A percentile compares a stretch with the other conserved stretches of the same genome.
phyloP scores from a whole-genome alignment of 2,329 filamentous ascomycete genomes.

The Aspergillus neotritici region DNA sequence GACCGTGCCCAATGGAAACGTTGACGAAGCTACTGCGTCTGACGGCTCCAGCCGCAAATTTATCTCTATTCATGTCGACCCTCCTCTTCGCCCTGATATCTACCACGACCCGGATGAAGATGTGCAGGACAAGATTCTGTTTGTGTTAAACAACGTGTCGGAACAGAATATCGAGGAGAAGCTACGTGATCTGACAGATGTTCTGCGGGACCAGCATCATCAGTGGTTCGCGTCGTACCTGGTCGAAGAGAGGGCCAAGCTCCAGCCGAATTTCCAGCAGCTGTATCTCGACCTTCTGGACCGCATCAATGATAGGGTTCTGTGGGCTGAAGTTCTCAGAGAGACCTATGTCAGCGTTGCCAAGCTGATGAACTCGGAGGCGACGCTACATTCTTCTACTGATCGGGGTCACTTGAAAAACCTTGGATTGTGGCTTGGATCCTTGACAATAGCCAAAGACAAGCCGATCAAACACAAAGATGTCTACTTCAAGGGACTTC shows the following conservation, averaged over 20 bases:
- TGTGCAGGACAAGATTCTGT: slow-evolving; percentile 86
- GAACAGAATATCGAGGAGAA: slow-evolving; percentile 81
- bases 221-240: slow-evolving; percentile 96
- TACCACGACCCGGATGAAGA: slow-evolving; percentile 82
- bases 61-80: slow-evolving; percentile 69
- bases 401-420: slow-evolving; percentile 90
- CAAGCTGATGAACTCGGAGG: slow-evolving; percentile 83
- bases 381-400: slow-evolving; percentile 73
- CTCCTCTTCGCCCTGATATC: slow-evolving; percentile 55
- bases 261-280: slow-evolving; percentile 93
- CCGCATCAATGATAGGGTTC: slow-evolving; percentile 67
- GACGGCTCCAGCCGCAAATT: slow-evolving; percentile 68
- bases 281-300: slow-evolving; percentile 87
- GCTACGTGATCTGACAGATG: slow-evolving; percentile 71
- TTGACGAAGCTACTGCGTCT: slow-evolving; percentile 55
- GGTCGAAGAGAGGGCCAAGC: slow-evolving; percentile 91
- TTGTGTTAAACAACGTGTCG: slow-evolving; percentile 94
- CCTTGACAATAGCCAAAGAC: slow-evolving; percentile 85
- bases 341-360: slow-evolving; percentile 87
- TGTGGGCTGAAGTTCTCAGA: slow-evolving; percentile 85
- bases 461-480: slow-evolving; percentile 95
- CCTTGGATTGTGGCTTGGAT: slow-evolving; percentile 86
- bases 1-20: slow-evolving; percentile 61
- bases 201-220: slow-evolving; percentile 73
- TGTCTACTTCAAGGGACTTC: slow-evolving; percentile 91